These are phyloP conservation scores for Sporobolomyces roseus DNA, from an alignment of 768 basidiomycete genomes.

Conservation along the genomic window DNA sequence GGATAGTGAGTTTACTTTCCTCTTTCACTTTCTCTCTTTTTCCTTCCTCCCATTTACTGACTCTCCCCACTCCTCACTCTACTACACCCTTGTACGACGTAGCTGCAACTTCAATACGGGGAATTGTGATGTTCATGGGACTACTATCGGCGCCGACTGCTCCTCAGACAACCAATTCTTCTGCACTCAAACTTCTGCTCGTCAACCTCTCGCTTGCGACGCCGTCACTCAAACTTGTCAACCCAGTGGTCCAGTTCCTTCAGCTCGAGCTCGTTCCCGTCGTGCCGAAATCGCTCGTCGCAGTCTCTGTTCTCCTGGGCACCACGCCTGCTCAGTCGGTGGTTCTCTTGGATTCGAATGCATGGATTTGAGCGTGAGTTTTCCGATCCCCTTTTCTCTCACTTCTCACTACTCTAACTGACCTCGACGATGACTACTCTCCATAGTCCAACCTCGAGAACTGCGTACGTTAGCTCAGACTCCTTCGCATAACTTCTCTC, in stretches of 20 bases:
- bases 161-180: not conserved
- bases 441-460: conserved; percentile 9
- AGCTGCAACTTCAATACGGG: conserved; percentile 14
- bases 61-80: too few species aligned
- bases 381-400: too few species aligned
- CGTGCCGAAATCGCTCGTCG: not conserved
- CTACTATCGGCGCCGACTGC: conserved; percentile 18
- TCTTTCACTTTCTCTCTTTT: not conserved
- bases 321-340: conserved; percentile 8
- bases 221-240: not conserved
- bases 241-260: not conserved
- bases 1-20: not conserved
- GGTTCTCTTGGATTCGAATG: conserved; percentile 27
- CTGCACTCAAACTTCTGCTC: not conserved
- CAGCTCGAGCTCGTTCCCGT: conserved; percentile 13
- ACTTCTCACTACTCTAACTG: too few species aligned
- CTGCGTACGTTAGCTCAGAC: conserved; percentile 26
- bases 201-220: not conserved
- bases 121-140: conserved; percentile 7
- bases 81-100: too few species aligned
- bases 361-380: conserved; percentile 19
- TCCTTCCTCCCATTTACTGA: too few species aligned
- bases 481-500: too few species aligned
- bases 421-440: too few species aligned
- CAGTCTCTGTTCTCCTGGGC: not conserved